A percentile compares a stretch with the other conserved stretches of the same genome.
These are phyloP conservation scores for Arthroderma sp. DNA, from an alignment of 2,329 filamentous ascomycete genomes.

Conservation along the genomic window DNA sequence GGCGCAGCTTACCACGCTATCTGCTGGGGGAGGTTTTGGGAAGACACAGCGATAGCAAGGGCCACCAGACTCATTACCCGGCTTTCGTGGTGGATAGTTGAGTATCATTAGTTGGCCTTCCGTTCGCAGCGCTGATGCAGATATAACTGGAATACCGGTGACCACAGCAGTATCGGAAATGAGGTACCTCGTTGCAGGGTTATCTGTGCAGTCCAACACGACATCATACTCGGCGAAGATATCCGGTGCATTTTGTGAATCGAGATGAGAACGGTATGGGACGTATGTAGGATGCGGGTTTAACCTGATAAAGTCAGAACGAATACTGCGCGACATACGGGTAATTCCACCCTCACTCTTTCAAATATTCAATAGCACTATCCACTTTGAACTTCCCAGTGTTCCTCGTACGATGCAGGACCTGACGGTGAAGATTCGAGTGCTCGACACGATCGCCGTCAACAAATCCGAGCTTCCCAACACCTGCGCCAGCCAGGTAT, in stretches of 20 bases:
- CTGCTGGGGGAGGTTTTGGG: slow-evolving; percentile 70
- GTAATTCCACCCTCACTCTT: slow-evolving; percentile 30
- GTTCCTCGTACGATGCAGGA: slow-evolving; percentile 59
- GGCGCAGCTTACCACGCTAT: slow-evolving; percentile 71
- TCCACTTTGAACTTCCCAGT: slow-evolving; percentile 70
- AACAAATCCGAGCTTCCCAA: slow-evolving; percentile 69
- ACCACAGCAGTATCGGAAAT: slow-evolving; percentile 83
- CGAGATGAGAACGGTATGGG: slow-evolving; percentile 51
- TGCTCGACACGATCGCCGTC: slow-evolving; percentile 80
- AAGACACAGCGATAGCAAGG: slow-evolving; percentile 95
- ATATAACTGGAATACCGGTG: slow-evolving; percentile 65
- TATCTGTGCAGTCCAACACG: slow-evolving; percentile 90
- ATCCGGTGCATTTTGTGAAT: slow-evolving; percentile 50
- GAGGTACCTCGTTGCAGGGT: slow-evolving; percentile 79
- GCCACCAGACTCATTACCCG: slow-evolving; percentile 47
- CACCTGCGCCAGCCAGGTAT: slow-evolving; percentile 83
- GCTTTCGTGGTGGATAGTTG: slow-evolving; percentile 59
- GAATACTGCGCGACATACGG: neutral
- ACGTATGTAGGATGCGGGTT: slow-evolving; percentile 59
- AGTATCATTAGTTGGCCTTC: slow-evolving; percentile 84
- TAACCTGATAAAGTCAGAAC: slow-evolving; percentile 35
- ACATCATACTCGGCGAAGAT: slow-evolving; percentile 64
- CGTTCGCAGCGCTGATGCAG: slow-evolving; percentile 74
- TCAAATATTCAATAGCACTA: slow-evolving; percentile 52
- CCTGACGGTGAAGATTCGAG: slow-evolving; percentile 86